These are phyloP conservation scores for Stagonosporopsis tanaceti DNA, from an alignment of 2,329 filamentous ascomycete genomes.

Conservation along the genomic window DNA sequence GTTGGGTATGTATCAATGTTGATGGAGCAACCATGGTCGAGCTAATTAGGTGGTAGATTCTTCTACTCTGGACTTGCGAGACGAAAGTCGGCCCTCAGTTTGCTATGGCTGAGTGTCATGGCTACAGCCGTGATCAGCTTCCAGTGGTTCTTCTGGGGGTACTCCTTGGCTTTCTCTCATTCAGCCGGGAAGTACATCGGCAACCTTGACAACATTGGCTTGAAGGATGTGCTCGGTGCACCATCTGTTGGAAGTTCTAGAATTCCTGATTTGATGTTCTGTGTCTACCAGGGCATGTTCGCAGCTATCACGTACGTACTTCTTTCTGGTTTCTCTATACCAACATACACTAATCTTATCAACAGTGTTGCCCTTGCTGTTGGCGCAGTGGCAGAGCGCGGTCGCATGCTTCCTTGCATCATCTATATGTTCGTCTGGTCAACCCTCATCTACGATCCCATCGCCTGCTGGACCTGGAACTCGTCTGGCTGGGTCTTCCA, in stretches of 20 bases:
- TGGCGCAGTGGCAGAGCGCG: slow-evolving; percentile 85
- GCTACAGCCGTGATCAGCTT: slow-evolving; percentile 81
- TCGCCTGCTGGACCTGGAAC: slow-evolving; percentile 97
- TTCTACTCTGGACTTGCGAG: slow-evolving; percentile 92
- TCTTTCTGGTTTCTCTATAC: not conserved
- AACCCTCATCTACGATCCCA: slow-evolving; percentile 88
- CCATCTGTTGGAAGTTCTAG: slow-evolving; percentile 77
- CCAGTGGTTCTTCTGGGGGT: slow-evolving; percentile 97
- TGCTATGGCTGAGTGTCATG: slow-evolving; percentile 87
- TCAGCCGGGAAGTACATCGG: slow-evolving; percentile 78
- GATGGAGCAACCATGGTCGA: not conserved
- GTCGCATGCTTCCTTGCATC: slow-evolving; percentile 85
- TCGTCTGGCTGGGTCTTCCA: slow-evolving; percentile 78
- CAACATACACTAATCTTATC: slow-evolving; percentile 12
- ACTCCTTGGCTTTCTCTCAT: slow-evolving; percentile 83
- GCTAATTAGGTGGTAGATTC: slow-evolving; percentile 63
- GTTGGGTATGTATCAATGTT: slow-evolving; percentile 66
- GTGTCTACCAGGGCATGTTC: slow-evolving; percentile 89
- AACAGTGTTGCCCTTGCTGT: slow-evolving; percentile 79
- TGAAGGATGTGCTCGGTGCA: slow-evolving; percentile 75
- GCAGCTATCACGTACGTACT: slow-evolving; percentile 77
- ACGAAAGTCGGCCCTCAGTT: slow-evolving; percentile 85
- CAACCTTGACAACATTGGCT: slow-evolving; percentile 79
- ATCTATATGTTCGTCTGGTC: slow-evolving; percentile 95
- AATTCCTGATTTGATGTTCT: slow-evolving; percentile 85